Evolutionary conservation across 1,284 basidiomycete species (phyloP).

Genomic region (Cryptococcus amylolentus): DNA sequence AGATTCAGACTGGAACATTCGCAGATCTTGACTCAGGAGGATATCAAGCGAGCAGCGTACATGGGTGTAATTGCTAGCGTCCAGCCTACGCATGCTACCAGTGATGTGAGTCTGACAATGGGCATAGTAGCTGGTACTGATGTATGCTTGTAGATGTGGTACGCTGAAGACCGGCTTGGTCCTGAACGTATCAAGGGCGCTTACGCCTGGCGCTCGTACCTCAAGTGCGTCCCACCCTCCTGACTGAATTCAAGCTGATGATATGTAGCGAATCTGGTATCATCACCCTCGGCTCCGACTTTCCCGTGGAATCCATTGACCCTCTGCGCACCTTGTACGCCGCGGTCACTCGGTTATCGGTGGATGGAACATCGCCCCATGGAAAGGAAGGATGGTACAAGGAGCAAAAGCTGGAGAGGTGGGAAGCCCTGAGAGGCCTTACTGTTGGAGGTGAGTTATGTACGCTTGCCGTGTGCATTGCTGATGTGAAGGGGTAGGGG

Average conservation of each 20-base stretch:
- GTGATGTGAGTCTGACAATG: conserved; percentile 36
- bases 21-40: conserved; percentile 71
- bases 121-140: neutral
- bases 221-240: conserved; percentile 55
- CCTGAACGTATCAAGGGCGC: conserved; percentile 74
- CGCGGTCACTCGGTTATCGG: conserved; percentile 68
- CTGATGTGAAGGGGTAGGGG: conserved; percentile 49
- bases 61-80: conserved; percentile 86
- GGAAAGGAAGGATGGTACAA: conserved; percentile 76
- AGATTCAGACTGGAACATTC: conserved; percentile 85
- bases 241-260: neutral
- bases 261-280: conserved; percentile 52
- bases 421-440: conserved; percentile 66
- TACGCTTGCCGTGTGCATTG: neutral
- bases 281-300: conserved; percentile 82
- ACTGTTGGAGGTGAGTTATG: conserved; percentile 62
- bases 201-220: conserved; percentile 78
- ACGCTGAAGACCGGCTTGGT: conserved; percentile 76
- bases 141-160: conserved; percentile 64
- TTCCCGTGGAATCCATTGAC: conserved; percentile 68
- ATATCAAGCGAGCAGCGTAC: conserved; percentile 64
- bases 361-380: conserved; percentile 72
- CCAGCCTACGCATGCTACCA: conserved; percentile 78
- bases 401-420: conserved; percentile 65
- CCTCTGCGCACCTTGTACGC: conserved; percentile 72